phyloP scores from a whole-genome alignment of 345 rosid species.

The Gossypium arboreum region DNA sequence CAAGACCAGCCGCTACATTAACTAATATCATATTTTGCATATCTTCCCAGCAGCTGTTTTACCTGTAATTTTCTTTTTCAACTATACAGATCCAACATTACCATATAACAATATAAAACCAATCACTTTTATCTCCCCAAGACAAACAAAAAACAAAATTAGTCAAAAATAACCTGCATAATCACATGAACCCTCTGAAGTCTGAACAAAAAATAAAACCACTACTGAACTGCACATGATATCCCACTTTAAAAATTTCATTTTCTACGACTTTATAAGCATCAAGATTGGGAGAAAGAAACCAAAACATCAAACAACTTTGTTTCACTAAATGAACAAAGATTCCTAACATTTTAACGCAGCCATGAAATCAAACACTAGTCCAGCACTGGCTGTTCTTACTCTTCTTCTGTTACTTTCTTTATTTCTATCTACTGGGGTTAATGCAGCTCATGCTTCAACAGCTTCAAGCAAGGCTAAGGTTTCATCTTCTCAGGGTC shows the following conservation, averaged over 20 bases:
- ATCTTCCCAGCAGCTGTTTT: too few relatives aligned
- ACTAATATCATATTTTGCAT: too few relatives aligned
- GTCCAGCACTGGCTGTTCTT: conserved; percentile 23
- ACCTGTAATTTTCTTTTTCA: too few relatives aligned
- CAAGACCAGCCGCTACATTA: too few relatives aligned
- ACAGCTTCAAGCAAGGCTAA: conserved; percentile 18
- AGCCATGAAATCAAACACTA: conserved; percentile 45
- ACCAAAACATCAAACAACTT: conserved; percentile 10
- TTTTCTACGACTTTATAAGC: conserved; percentile 9
- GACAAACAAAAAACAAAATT: too few relatives aligned
- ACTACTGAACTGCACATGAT: too few relatives aligned
- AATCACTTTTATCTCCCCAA: too few relatives aligned
- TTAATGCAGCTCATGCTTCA: conserved; percentile 18
- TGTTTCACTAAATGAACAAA: conserved; percentile 13
- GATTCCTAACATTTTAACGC: neutral
- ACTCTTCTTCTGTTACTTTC: conserved; percentile 43
- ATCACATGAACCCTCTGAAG: too few relatives aligned
- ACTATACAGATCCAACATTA: too few relatives aligned
- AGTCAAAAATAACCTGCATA: too few relatives aligned
- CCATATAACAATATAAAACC: too few relatives aligned
- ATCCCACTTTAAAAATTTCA: neutral
- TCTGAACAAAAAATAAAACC: too few relatives aligned
- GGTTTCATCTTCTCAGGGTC: conserved; percentile 28
- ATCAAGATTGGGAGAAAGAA: neutral
- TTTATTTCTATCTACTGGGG: conserved; percentile 35